These are phyloP conservation scores for Cucurbita argyrosperma DNA, from an alignment of 306 rosid species.

Conservation along the genomic window DNA sequence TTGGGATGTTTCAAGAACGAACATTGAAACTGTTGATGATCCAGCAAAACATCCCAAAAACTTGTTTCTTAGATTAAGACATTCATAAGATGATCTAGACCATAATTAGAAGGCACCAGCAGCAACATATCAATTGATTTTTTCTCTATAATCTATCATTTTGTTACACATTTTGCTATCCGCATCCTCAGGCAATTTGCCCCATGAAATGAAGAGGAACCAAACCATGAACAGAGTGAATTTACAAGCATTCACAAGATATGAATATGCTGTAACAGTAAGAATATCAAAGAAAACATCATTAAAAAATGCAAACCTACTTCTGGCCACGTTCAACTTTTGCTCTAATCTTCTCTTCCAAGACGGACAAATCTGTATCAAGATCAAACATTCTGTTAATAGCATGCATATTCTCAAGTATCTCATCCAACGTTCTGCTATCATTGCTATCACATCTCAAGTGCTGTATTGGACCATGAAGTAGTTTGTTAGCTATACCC, in stretches of 20 bases:
- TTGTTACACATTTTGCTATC: not conserved
- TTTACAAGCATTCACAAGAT: not conserved
- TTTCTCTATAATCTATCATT: not conserved
- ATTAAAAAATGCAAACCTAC: not conserved
- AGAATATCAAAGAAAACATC: not conserved
- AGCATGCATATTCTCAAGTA: constrained; percentile 72
- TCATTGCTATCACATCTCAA: constrained; percentile 59
- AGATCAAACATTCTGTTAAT: constrained; percentile 85
- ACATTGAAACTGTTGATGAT: not conserved
- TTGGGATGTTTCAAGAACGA: not conserved
- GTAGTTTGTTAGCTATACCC: constrained; percentile 63
- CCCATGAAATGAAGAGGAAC: not conserved
- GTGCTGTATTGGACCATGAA: constrained; percentile 87
- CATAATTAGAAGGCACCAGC: not conserved
- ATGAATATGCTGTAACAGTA: not conserved
- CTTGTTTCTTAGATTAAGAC: not conserved
- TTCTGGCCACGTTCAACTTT: constrained; percentile 38
- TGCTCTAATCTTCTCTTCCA: constrained; percentile 70
- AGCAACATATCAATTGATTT: not conserved
- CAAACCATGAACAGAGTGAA: not conserved
- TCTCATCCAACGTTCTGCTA: constrained; percentile 31
- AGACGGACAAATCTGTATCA: constrained; percentile 46
- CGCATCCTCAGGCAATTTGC: not conserved
- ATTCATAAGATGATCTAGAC: not conserved
- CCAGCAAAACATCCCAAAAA: not conserved